Percentiles rank a stretch among this genome's conserved stretches.
Evolutionary conservation across 176 grass and related monocot genomes (phyloP).

Genomic region (Tillandsia leiboldiana): DNA sequence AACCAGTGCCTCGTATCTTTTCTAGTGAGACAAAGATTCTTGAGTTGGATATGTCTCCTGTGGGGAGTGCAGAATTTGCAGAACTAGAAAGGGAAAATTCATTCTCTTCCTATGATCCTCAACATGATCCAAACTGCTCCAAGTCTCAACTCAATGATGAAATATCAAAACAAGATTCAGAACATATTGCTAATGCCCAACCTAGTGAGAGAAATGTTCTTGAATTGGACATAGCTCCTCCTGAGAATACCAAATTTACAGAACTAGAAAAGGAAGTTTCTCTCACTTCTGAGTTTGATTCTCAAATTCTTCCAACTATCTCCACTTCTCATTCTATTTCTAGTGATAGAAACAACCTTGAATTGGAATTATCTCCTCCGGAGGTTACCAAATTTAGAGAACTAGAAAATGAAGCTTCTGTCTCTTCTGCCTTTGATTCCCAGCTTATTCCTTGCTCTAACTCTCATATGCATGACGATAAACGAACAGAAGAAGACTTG

Average conservation of each 20-base stretch:
- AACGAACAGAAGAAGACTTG: too few species aligned
- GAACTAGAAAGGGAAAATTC: conserved; percentile 19
- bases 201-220: too few species aligned
- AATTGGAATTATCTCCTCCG: background rate
- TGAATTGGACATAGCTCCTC: background rate
- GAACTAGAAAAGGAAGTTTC: background rate
- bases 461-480: too few species aligned
- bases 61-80: conserved; percentile 10
- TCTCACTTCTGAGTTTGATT: background rate
- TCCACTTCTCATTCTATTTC: too few species aligned
- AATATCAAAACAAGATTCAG: too few species aligned
- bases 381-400: background rate
- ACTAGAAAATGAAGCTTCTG: background rate
- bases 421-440: background rate
- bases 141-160: background rate
- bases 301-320: too few species aligned
- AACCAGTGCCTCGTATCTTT: background rate
- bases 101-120: conserved; percentile 3
- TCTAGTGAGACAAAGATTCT: conserved; percentile 9
- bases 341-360: too few species aligned
- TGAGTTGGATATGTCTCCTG: conserved; percentile 14
- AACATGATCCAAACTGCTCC: conserved; percentile 16
- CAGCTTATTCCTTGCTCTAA: too few species aligned
- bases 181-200: too few species aligned
- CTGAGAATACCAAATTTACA: background rate